Conservation (phyloP, 257 asterid genomes). For the Salvia rosmarinus region DNA sequence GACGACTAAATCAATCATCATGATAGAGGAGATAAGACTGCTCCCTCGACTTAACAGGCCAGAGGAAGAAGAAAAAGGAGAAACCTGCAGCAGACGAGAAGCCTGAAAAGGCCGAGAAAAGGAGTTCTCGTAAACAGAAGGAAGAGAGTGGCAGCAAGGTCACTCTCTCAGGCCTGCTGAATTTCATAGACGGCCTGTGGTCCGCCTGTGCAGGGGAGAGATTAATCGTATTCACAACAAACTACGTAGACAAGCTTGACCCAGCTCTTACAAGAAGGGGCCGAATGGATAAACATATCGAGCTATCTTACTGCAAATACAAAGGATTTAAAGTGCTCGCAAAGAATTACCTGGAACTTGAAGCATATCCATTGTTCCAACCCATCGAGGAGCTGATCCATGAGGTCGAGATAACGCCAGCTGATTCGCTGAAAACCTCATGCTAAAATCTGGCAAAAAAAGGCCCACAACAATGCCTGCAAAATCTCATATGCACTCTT, state of each 20-base stretch:
- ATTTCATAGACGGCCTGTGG: constrained; percentile 46
- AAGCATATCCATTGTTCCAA: constrained; percentile 33
- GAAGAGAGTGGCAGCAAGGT: constrained; percentile 42
- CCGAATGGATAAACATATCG: constrained; percentile 46
- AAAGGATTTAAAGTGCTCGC: constrained; percentile 47
- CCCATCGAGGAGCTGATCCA: constrained; percentile 38
- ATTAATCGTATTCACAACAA: constrained; percentile 44
- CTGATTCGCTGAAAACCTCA: constrained; percentile 45
- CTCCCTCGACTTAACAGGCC: constrained; percentile 40
- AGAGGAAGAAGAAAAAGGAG: constrained; percentile 37
- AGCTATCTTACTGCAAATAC: constrained; percentile 43
- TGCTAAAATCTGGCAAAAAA: constrained; percentile 45
- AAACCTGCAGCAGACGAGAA: constrained; percentile 30
- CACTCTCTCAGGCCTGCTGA: constrained; percentile 46
- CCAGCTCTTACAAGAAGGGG: constrained; percentile 48
- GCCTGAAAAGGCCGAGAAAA: constrained; percentile 22
- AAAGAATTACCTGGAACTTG: constrained; percentile 45
- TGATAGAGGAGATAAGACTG: constrained; percentile 53
- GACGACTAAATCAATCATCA: constrained; percentile 41
- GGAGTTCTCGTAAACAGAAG: constrained; percentile 29
- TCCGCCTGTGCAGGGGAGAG: constrained; percentile 49
- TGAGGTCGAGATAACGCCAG: constrained; percentile 44
- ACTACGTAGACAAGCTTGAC: constrained; percentile 40
- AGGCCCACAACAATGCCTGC: constrained; percentile 36
- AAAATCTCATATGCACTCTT: constrained; percentile 35